Evolutionary conservation across 179 eudicot genomes (phyloP).

Genomic region (Corrigiola litoralis): DNA sequence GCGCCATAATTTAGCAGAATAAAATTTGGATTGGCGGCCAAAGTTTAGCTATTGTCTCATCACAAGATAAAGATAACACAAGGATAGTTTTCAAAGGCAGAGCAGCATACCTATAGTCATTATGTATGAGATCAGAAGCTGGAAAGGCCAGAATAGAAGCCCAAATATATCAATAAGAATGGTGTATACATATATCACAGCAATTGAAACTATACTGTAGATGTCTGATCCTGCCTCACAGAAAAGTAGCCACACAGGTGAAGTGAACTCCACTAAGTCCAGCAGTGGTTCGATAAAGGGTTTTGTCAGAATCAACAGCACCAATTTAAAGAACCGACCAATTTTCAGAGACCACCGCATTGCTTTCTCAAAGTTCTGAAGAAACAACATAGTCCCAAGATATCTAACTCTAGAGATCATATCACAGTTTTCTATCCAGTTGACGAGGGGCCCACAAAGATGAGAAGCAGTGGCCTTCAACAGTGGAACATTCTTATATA

Average conservation of each 20-base stretch:
- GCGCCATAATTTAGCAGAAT: too few relatives aligned
- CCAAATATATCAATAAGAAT: constrained; percentile 40
- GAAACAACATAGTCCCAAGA: constrained; percentile 85
- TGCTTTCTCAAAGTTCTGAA: constrained; percentile 80
- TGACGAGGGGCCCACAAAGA: constrained; percentile 75
- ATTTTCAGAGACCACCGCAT: constrained; percentile 55
- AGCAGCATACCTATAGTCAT: constrained; percentile 52
- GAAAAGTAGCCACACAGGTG: constrained; percentile 62
- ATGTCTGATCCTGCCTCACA: constrained; percentile 32
- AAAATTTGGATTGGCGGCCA: too few relatives aligned
- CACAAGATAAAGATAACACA: too few relatives aligned
- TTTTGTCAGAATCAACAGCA: constrained; percentile 44
- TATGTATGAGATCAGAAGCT: constrained; percentile 44
- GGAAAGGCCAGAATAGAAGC: constrained; percentile 57
- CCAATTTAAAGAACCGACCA: constrained; percentile 42
- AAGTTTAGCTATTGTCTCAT: too few relatives aligned
- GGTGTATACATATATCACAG: constrained; percentile 34
- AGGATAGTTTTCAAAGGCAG: neutral
- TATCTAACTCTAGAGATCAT: constrained; percentile 81
- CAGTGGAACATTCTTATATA: constrained; percentile 86
- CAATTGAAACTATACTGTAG: constrained; percentile 25
- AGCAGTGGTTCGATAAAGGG: constrained; percentile 65
- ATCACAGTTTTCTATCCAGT: constrained; percentile 88
- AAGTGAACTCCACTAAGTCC: constrained; percentile 45
- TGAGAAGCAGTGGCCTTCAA: constrained; percentile 81